Evolutionary conservation across 768 basidiomycete genomes (phyloP).

Genomic region (Cystobasidium onofrii): DNA sequence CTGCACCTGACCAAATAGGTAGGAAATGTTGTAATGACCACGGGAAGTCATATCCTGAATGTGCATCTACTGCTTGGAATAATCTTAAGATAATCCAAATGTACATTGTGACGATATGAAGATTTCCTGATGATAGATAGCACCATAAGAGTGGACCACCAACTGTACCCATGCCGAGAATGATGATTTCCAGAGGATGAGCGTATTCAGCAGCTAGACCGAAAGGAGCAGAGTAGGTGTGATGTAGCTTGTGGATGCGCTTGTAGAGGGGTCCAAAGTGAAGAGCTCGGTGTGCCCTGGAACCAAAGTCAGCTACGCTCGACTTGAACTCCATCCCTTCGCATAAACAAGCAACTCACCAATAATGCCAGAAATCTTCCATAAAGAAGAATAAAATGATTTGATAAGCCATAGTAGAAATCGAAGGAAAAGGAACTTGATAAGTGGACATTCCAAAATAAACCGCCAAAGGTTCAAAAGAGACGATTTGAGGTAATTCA

Average conservation of each 20-base stretch:
- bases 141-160: slow-evolving; percentile 45
- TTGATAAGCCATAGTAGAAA: slow-evolving; percentile 59
- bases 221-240: slow-evolving; percentile 93
- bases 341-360: slow-evolving; percentile 45
- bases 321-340: too few relatives aligned
- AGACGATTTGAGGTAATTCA: slow-evolving; percentile 59
- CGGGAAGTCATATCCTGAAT: slow-evolving; percentile 81
- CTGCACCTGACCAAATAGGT: slow-evolving; percentile 94
- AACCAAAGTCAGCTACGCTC: slow-evolving; percentile 28
- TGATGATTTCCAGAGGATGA: slow-evolving; percentile 90
- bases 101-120: slow-evolving; percentile 90
- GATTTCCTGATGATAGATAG: slow-evolving; percentile 58
- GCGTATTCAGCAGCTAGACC: slow-evolving; percentile 97
- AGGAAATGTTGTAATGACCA: slow-evolving; percentile 89
- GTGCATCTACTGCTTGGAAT: slow-evolving; percentile 94
- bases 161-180: slow-evolving; percentile 86
- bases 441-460: slow-evolving; percentile 80
- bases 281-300: slow-evolving; percentile 72
- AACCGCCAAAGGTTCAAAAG: slow-evolving; percentile 57
- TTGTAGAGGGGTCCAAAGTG: slow-evolving; percentile 57
- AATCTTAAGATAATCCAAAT: slow-evolving; percentile 86
- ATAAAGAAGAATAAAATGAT: slow-evolving; percentile 84
- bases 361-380: slow-evolving; percentile 92
- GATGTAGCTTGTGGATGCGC: slow-evolving; percentile 56
- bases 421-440: slow-evolving; percentile 80